phyloP scores from a whole-genome alignment of 495 filamentous ascomycete genomes.

The Trichoderma erinaceum region DNA sequence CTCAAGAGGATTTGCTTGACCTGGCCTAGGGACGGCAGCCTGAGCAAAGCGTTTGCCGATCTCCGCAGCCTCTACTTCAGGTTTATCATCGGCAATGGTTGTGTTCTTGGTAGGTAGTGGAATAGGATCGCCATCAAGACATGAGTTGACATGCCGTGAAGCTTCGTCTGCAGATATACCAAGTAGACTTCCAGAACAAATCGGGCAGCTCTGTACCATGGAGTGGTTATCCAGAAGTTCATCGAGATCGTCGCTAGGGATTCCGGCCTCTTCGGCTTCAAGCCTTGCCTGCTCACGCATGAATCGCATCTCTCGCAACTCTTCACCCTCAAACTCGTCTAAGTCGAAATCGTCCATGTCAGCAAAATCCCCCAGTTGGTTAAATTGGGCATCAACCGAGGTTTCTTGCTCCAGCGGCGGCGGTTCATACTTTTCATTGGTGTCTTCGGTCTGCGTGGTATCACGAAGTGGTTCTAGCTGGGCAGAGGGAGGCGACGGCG shows the following conservation, averaged over 20 bases:
- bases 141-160: conserved; percentile 82
- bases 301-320: conserved; percentile 52
- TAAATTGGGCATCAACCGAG: conserved; percentile 39
- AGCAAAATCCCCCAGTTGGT: conserved; percentile 63
- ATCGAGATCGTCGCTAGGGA: conserved; percentile 22
- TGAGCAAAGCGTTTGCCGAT: conserved; percentile 53
- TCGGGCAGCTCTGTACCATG: conserved; percentile 56
- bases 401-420: conserved; percentile 49
- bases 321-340: conserved; percentile 50
- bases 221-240: conserved; percentile 21
- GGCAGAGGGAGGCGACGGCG: background rate
- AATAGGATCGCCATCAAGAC: conserved; percentile 73
- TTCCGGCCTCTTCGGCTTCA: conserved; percentile 44
- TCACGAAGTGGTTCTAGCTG: background rate
- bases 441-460: background rate
- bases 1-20: conserved; percentile 67
- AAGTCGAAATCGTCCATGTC: conserved; percentile 46
- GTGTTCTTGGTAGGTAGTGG: conserved; percentile 33
- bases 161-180: conserved; percentile 54
- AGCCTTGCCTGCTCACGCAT: conserved; percentile 58
- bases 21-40: conserved; percentile 65
- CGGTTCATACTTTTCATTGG: conserved; percentile 12
- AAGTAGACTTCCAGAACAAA: conserved; percentile 60
- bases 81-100: background rate
- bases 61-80: conserved; percentile 32